Base-by-base conservation (phyloP, 371 early-diverging fungal species). In the Chytridium lagenaria region DNA sequence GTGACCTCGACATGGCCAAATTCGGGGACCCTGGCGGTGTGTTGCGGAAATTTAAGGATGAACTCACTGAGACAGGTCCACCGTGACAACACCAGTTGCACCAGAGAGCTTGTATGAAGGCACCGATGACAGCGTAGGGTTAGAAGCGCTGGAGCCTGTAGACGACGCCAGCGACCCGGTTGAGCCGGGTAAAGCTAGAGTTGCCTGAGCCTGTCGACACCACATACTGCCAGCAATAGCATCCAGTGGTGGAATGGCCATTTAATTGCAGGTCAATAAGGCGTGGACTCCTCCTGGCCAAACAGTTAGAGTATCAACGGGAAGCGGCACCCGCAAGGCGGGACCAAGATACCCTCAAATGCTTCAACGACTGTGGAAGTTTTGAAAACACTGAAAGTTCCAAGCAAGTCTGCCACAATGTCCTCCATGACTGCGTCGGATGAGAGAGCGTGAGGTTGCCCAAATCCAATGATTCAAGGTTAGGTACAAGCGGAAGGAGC, bases 291-390 rank as follows among this genome's bases (percentile, higher is more conserved):
- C 63, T 63, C 37, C 31, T 63, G 12, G 34, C 36, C 63, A 63
- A 15, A 63, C 63, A 30, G 16, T 16, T 15, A 63, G 31, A 26
- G 36, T 37, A 36, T 63, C 63, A 10, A 3, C 34, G 16, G 63
- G 63, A 16, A 63, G 3, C 3, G 63, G 36, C 34, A 63, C 63
- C 63, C 63, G 63, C 63, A 63, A 30, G 63, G 63, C 7, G 63
- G 63, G 63, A 63, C 63, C 63, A 63, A 10, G 34, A 31, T 16
- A 63, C 63, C 10, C 63, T 26, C 3, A 63, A 36, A 12, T 12
- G 3, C 31, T 3, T 23, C 3, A 63, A 36, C 19, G 3, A 12
- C 63, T 10, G 34, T 12, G 63, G 63, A 7, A 63, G 36, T 30
- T 63, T 63, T 36, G 34, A 3, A 16, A 63, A 28, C 2, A 63